Percentiles rank a stretch among this genome's conserved stretches.
Conservation (phyloP, 495 filamentous ascomycete genomes). For the Cercophora sp. region DNA sequence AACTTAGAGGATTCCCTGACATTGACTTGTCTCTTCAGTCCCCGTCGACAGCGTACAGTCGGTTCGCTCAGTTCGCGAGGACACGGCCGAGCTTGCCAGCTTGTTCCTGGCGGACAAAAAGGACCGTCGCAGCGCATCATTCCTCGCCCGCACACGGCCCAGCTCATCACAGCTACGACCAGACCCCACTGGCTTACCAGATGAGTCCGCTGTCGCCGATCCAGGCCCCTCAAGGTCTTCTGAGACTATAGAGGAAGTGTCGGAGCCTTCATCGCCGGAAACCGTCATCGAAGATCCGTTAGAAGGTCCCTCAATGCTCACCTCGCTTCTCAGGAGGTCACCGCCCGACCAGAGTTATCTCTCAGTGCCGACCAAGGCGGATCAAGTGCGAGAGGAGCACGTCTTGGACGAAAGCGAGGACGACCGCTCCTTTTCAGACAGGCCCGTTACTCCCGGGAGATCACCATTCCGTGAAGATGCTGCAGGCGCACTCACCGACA, state of each 20-base stretch:
- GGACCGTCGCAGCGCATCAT: slow-evolving; percentile 35
- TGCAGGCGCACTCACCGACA: slow-evolving; percentile 28
- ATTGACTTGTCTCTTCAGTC: slow-evolving; percentile 19
- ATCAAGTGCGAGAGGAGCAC: slow-evolving; percentile 19
- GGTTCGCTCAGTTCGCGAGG: slow-evolving; percentile 75
- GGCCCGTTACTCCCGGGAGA: background rate
- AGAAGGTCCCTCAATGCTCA: slow-evolving; percentile 55
- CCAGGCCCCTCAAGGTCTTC: slow-evolving; percentile 15
- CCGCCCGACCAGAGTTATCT: slow-evolving; percentile 30
- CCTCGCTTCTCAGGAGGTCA: slow-evolving; percentile 59
- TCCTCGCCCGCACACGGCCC: slow-evolving; percentile 37
- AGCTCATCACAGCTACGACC: slow-evolving; percentile 22
- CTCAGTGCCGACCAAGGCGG: slow-evolving; percentile 4
- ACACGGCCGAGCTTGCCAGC: slow-evolving; percentile 85
- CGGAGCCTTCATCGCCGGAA: slow-evolving; percentile 56
- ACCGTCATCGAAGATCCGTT: slow-evolving; percentile 26
- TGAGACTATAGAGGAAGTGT: slow-evolving; percentile 55
- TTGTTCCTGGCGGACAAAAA: slow-evolving; percentile 70
- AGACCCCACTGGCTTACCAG: slow-evolving; percentile 20
- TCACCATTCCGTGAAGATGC: slow-evolving; percentile 1
- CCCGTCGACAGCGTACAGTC: slow-evolving; percentile 65
- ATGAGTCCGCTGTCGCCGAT: slow-evolving; percentile 13
- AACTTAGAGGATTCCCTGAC: background rate
- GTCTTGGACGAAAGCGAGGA: slow-evolving; percentile 24
- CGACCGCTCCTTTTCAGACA: slow-evolving; percentile 1